phyloP scores from a whole-genome alignment of 768 basidiomycete genomes.

The Pisolithus orientalis region DNA sequence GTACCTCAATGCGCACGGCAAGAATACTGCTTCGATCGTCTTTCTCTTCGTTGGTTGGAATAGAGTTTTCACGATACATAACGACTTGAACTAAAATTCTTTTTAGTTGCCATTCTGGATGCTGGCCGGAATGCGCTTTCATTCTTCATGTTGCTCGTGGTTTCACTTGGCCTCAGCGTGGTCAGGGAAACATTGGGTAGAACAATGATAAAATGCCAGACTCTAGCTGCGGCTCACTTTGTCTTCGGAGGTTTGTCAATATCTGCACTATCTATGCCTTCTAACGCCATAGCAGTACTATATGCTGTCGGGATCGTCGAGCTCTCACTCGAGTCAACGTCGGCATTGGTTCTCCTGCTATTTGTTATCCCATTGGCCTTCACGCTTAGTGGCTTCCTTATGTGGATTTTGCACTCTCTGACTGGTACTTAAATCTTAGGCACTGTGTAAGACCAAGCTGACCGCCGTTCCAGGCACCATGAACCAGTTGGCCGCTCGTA shows the following conservation, averaged over 20 bases:
- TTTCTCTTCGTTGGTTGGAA: conserved; percentile 88
- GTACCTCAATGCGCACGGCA: conserved; percentile 86
- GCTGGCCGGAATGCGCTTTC: conserved; percentile 92
- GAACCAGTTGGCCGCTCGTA: conserved; percentile 74
- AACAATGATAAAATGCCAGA: conserved; percentile 79
- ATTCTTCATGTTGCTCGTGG: conserved; percentile 92
- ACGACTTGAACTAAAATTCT: conserved; percentile 1
- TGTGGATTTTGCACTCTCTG: conserved; percentile 92
- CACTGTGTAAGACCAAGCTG: not conserved
- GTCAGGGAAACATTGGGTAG: conserved; percentile 82
- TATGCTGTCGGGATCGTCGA: conserved; percentile 95
- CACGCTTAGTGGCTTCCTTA: conserved; percentile 89
- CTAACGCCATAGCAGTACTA: conserved; percentile 49
- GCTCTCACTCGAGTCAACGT: conserved; percentile 86
- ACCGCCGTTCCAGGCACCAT: conserved; percentile 63
- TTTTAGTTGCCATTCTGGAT: conserved; percentile 86
- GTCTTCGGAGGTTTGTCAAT: conserved; percentile 78
- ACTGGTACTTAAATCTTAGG: conserved; percentile 49
- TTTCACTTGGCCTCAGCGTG: conserved; percentile 87
- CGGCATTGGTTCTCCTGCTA: conserved; percentile 74
- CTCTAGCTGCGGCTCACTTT: conserved; percentile 82
- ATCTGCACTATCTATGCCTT: not conserved
- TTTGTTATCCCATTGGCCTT: conserved; percentile 94
- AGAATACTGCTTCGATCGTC: conserved; percentile 65
- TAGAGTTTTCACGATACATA: not conserved